Evolutionary conservation across 2,329 filamentous ascomycete genomes (phyloP), one percentile per base, ranked within the genome.

Genomic region (Ceratocystis alfenasii): DNA sequence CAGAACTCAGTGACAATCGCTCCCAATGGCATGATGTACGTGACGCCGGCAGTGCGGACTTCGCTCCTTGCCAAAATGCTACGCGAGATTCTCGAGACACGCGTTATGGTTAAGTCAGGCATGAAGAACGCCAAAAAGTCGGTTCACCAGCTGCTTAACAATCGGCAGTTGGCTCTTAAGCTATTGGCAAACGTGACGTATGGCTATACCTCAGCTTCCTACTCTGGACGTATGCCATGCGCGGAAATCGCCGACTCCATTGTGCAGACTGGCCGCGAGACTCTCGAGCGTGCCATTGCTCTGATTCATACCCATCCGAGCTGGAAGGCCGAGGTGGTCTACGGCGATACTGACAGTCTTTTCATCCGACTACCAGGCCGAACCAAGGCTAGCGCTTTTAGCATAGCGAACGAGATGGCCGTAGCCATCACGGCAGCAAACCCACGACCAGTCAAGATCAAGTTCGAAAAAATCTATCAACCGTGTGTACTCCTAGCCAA

Each of bases 101-200:
- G 94, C 68, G 87, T 97, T 45, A 99, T 99, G 94, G 89, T 99
- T 67, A 99, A 99, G 76, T 89, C 86, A 70, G 92, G 93, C 12
- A 96, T 99, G 93, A 65, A 65, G 28, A 20, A 44, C 36, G 57
- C 64, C 2, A 65, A 68, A 50, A 63, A 44, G 30, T 36, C 60
- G 17, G 36, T 68, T 1, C 96, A 96, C 74, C 80, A 85, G 68
- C 90, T 96, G 75, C 79, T 97, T 20, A 95, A 99, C 77, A 96
- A 96, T 74, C 82, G 94, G 72, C 94, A 99, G 71, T 79, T 99
- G 2, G 94, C 94, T 0, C 81, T 99, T 30, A 99, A 99, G 73
- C 80, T 99, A 5, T 89, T 99, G 48, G 94, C 94, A n/a, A 99
- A 99, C 71, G 94, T 99, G 70, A 99, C 94, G 0, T 99, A 99